These are phyloP conservation scores for Sphaerulina populicola DNA, from an alignment of 2,329 filamentous ascomycete genomes.

Conservation along the genomic window DNA sequence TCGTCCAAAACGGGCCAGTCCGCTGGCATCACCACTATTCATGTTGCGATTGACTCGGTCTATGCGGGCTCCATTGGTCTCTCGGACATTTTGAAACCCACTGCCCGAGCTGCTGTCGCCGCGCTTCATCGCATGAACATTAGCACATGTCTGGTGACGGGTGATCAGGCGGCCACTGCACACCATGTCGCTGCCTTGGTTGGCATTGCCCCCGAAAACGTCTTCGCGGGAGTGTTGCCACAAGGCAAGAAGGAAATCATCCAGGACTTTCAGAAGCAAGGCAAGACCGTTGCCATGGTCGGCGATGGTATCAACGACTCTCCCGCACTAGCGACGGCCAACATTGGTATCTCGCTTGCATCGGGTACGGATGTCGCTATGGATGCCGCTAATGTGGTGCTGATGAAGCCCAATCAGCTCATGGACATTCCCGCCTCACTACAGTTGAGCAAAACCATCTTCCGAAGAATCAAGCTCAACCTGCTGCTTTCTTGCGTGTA, in stretches of 20 bases:
- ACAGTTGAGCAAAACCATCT: constrained; percentile 73
- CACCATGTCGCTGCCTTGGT: constrained; percentile 73
- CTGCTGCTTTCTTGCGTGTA: constrained; percentile 88
- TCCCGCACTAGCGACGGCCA: constrained; percentile 82
- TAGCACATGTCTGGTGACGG: constrained; percentile 83
- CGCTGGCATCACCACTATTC: constrained; percentile 80
- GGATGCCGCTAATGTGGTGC: constrained; percentile 90
- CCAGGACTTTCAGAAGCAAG: constrained; percentile 61
- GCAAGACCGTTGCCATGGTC: constrained; percentile 86
- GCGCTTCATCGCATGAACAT: constrained; percentile 80
- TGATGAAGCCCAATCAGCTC: constrained; percentile 86
- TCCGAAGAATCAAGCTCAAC: constrained; percentile 88
- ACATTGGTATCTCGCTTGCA: constrained; percentile 86
- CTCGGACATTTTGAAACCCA: constrained; percentile 83
- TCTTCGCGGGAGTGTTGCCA: constrained; percentile 81
- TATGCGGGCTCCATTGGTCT: constrained; percentile 80
- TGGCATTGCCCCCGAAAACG: constrained; percentile 65
- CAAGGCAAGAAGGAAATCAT: constrained; percentile 86
- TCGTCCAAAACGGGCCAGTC: constrained; percentile 37
- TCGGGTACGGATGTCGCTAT: constrained; percentile 94
- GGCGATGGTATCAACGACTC: constrained; percentile 98
- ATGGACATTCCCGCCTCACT: constrained; percentile 87
- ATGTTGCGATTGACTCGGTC: constrained; percentile 72
- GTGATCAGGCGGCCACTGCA: constrained; percentile 79
- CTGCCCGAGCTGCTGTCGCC: constrained; percentile 68